Percentiles rank a stretch among this genome's conserved stretches.
These are phyloP conservation scores for Iris macrosiphon DNA, from an alignment of 106 monocot species.

Conservation along the genomic window DNA sequence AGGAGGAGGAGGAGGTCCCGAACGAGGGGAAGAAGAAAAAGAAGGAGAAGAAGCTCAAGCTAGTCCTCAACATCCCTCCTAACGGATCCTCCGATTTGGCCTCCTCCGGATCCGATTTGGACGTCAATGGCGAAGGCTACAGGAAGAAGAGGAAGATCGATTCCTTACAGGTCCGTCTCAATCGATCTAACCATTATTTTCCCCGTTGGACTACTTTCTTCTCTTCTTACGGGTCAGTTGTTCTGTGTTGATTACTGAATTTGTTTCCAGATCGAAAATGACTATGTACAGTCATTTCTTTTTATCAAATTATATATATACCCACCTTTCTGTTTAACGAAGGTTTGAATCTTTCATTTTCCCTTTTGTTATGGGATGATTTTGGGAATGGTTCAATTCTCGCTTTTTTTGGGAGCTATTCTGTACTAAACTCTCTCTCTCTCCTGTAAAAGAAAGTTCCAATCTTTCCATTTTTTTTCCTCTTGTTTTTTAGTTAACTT, in stretches of 20 bases:
- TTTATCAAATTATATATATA: too few relatives aligned
- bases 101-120: constrained; percentile 40
- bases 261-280: constrained; percentile 1
- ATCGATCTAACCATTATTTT: not conserved
- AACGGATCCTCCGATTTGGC: constrained; percentile 13
- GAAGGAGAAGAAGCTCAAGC: too few relatives aligned
- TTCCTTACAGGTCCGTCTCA: constrained; percentile 6
- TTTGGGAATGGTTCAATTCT: not conserved
- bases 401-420: not conserved
- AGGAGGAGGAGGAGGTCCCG: constrained; percentile 74
- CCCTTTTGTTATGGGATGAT: not conserved
- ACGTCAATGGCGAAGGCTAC: constrained; percentile 11
- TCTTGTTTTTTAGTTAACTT: too few relatives aligned
- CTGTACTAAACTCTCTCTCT: too few relatives aligned
- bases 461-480: too few relatives aligned
- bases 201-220: too few relatives aligned
- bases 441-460: too few relatives aligned
- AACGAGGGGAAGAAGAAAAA: too few relatives aligned
- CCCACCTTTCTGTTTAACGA: too few relatives aligned
- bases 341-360: not conserved
- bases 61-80: constrained; percentile 51
- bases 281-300: too few relatives aligned
- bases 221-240: too few relatives aligned
- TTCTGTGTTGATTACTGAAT: not conserved
- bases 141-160: constrained; percentile 57